Evolutionary conservation across 345 rosid genomes (phyloP).

Genomic region (Iberis pinnata): DNA sequence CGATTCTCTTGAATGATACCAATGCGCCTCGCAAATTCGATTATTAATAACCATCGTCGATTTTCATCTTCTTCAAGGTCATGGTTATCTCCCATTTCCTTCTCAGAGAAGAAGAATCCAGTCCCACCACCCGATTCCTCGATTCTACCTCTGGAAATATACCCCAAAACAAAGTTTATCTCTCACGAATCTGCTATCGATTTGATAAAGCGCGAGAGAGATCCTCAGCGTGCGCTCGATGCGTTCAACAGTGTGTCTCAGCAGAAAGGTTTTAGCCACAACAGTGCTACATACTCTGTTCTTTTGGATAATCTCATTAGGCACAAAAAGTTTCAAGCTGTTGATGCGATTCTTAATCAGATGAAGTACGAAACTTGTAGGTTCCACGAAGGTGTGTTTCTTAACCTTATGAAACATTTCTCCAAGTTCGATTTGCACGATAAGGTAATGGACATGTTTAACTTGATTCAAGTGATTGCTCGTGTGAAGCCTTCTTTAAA

Average conservation of each 20-base stretch:
- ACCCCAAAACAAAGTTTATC: conserved; percentile 44
- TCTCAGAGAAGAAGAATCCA: conserved; percentile 24
- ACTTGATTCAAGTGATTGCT: conserved; percentile 49
- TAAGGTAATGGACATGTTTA: conserved; percentile 65
- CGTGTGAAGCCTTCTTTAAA: conserved; percentile 75
- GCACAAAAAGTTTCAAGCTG: conserved; percentile 63
- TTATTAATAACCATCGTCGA: conserved; percentile 12
- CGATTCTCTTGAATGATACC: background rate
- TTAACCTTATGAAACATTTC: conserved; percentile 73
- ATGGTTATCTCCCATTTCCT: conserved; percentile 58
- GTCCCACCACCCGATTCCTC: conserved; percentile 36
- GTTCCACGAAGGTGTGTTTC: conserved; percentile 68
- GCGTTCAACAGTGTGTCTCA: conserved; percentile 56
- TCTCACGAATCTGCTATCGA: conserved; percentile 54
- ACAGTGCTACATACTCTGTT: conserved; percentile 67
- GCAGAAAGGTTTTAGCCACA: conserved; percentile 78
- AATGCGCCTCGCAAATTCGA: conserved; percentile 23
- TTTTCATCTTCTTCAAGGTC: conserved; percentile 40
- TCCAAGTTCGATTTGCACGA: conserved; percentile 42
- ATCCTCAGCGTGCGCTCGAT: conserved; percentile 63
- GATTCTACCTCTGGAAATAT: conserved; percentile 17
- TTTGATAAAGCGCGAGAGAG: conserved; percentile 64
- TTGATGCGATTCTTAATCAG: conserved; percentile 65
- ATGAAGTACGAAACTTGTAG: conserved; percentile 82
- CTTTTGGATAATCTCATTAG: conserved; percentile 59